Evolutionary conservation across 768 basidiomycete species (phyloP).

Genomic region (Mycena vulgaris): DNA sequence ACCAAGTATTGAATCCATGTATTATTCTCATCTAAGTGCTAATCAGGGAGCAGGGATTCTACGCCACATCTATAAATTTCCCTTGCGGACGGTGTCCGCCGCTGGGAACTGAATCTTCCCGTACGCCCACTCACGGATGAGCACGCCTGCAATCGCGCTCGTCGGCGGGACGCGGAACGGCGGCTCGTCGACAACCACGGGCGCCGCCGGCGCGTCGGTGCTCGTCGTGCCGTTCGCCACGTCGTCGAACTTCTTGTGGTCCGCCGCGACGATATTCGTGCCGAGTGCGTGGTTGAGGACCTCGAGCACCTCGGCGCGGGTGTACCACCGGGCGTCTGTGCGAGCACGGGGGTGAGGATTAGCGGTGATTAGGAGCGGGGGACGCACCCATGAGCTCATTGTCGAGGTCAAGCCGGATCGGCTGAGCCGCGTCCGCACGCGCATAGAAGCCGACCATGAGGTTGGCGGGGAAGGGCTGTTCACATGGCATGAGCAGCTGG

Average conservation of each 20-base stretch:
- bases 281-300: conserved; percentile 74
- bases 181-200: conserved; percentile 53
- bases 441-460: conserved; percentile 95
- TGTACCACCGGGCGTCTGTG: conserved; percentile 92
- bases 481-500: conserved; percentile 1
- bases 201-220: conserved; percentile 4
- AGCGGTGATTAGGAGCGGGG: no score
- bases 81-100: conserved; percentile 35
- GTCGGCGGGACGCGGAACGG: conserved; percentile 82
- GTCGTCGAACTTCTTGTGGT: conserved; percentile 67
- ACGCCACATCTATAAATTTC: conserved; percentile 35
- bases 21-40: not conserved
- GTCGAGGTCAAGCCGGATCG: conserved; percentile 89
- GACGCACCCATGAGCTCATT: conserved; percentile 92
- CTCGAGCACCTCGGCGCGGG: conserved; percentile 76
- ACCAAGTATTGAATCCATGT: not conserved
- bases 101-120: conserved; percentile 62
- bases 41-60: not conserved
- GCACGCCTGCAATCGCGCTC: conserved; percentile 87
- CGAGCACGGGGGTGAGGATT: not conserved
- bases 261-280: conserved; percentile 61
- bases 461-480: conserved; percentile 90
- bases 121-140: conserved; percentile 87
- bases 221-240: conserved; percentile 51
- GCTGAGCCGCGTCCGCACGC: conserved; percentile 78